phyloP scores from a whole-genome alignment of 495 filamentous ascomycete species.

The Penicillium arizonense region DNA sequence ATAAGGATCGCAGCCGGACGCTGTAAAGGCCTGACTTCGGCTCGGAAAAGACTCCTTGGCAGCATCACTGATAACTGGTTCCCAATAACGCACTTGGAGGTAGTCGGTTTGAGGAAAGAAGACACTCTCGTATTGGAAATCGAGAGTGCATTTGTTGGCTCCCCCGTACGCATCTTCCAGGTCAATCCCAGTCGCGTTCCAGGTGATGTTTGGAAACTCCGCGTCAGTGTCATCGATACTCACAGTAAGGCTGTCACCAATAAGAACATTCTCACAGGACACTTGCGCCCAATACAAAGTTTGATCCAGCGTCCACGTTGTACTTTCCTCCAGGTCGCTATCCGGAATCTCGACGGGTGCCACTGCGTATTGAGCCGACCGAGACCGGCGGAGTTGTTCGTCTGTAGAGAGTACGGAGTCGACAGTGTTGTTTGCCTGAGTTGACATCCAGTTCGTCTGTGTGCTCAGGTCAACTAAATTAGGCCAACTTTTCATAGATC shows the following conservation, averaged over 20 bases:
- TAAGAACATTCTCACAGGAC: conserved; percentile 22
- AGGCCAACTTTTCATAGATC: conserved; percentile 36
- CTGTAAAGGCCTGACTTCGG: conserved; percentile 24
- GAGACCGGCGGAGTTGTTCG: conserved; percentile 22
- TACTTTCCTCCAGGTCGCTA: conserved; percentile 18
- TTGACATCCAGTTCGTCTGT: conserved; percentile 37
- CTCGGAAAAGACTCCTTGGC: conserved; percentile 13
- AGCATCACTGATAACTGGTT: conserved; percentile 23
- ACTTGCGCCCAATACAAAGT: conserved; percentile 39
- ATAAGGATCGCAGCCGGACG: conserved; percentile 31
- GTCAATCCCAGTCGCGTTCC: conserved; percentile 30
- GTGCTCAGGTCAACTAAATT: conserved; percentile 26
- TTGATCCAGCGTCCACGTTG: conserved; percentile 37
- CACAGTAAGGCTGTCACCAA: conserved; percentile 23
- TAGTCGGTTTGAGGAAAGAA: conserved; percentile 33
- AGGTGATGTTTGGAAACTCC: conserved; percentile 21
- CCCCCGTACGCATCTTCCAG: conserved; percentile 16
- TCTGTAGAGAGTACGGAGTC: conserved; percentile 22
- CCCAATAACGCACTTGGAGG: conserved; percentile 42
- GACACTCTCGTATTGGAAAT: conserved; percentile 35
- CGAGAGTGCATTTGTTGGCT: conserved; percentile 23
- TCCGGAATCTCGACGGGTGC: conserved; percentile 37
- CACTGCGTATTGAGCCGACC: conserved; percentile 33
- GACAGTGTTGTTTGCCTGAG: conserved; percentile 27
- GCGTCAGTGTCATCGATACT: conserved; percentile 18